Percentiles rank a stretch among this genome's conserved stretches.
Evolutionary conservation across 257 asterid species (phyloP).

Genomic region (Nicotiana attenuata): DNA sequence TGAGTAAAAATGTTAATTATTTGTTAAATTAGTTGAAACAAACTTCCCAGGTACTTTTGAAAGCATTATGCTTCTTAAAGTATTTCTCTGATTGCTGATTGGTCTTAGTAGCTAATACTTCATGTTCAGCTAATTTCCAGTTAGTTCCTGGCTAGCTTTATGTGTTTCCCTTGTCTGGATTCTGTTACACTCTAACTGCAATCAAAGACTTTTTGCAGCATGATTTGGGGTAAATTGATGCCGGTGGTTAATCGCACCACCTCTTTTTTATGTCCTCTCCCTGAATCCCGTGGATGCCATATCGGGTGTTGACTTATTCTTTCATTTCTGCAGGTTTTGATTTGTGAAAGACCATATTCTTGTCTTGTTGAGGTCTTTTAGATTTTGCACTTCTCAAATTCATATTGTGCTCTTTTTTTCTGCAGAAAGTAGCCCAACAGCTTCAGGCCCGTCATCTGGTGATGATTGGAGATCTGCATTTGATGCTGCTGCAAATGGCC

Average conservation of each 20-base stretch:
- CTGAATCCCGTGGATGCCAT: background rate
- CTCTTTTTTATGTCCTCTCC: background rate
- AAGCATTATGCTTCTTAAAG: background rate
- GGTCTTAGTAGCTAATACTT: background rate
- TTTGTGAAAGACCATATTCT: background rate
- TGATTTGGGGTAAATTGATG: background rate
- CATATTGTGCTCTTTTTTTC: background rate
- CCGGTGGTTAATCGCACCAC: background rate
- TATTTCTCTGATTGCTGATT: background rate
- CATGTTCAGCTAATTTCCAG: background rate
- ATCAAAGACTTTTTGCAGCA: background rate
- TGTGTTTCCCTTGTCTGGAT: background rate
- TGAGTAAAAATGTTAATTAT: background rate
- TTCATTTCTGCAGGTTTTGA: background rate
- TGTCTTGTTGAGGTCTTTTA: conserved; percentile 8
- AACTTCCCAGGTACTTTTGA: background rate
- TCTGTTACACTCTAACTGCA: background rate
- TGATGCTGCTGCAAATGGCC: conserved; percentile 77
- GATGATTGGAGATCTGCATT: conserved; percentile 97
- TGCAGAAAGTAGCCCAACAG: conserved; percentile 80
- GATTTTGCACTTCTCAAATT: background rate
- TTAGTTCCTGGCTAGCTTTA: background rate
- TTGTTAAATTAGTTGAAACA: background rate
- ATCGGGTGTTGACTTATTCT: background rate
- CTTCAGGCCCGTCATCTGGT: conserved; percentile 62